Evolutionary conservation across 495 filamentous ascomycete species (phyloP), one percentile per base, ranked within the genome.

Genomic region (Durotheca rogersii): DNA sequence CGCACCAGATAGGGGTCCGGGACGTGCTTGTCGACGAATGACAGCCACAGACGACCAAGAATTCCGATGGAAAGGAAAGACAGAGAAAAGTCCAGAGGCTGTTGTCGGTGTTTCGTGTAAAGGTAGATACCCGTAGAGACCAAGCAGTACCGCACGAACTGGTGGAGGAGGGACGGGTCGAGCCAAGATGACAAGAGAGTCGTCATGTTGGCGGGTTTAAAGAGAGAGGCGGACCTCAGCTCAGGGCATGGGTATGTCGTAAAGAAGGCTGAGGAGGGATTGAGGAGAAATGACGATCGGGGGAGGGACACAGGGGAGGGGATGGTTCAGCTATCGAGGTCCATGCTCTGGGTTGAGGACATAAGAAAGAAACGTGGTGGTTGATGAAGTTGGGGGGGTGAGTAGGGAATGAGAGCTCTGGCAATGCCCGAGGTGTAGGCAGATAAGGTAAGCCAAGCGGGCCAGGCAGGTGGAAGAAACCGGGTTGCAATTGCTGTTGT

Each of bases 1-100:
- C 75, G 39, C 66, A 89, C 86, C 10, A 95, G 76, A 65, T 96
- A 96, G 7, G 91, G 88, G 40, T 91, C 85, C 23, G 87, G 82
- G 32, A 89, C 84, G 54, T 72, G 53, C 44, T 69, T 43, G 20
- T 64, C 67, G 6, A 80, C 75, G 5, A 71, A 41, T 7, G 53
- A 53, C 7, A 73, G 56, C 78, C 69, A 73, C 43, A 37, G 18
- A 0, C 33, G 51, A 20, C 30, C 7, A 0, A 56, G 47, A 16
- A 48, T 7, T 4, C 20, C 25, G 33, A 56, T 30, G 14, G 10
- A 18, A n/a, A 19, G 7, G 0, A 58, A 12, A 32, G 32, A 44
- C 9, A 46, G 7, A 4, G 49, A 53, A 33, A 52, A 16, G 35
- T 19, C 11, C 7, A 38, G 12, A 41, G 43, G 33, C 16, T n/a